These are phyloP conservation scores for Camellia granthamiana DNA, from an alignment of 148 eudicot species.

Conservation along the genomic window DNA sequence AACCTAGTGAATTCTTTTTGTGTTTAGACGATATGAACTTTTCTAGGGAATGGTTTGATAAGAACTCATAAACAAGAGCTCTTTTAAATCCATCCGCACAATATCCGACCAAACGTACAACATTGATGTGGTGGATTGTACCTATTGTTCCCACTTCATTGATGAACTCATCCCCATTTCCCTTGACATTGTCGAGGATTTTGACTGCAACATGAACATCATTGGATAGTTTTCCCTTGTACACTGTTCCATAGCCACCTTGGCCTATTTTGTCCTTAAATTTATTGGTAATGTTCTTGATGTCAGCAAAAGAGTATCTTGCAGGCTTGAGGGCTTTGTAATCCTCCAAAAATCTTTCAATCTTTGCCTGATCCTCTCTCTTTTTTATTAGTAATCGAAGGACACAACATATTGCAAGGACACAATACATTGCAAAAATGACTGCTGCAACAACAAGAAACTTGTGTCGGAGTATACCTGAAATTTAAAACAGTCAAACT, in stretches of 20 bases:
- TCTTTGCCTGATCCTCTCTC: conserved; percentile 3
- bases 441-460: background rate
- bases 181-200: conserved; percentile 19
- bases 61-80: conserved; percentile 26
- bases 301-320: conserved; percentile 21
- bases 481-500: background rate
- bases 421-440: background rate
- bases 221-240: conserved; percentile 25
- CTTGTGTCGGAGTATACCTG: background rate
- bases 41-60: conserved; percentile 22
- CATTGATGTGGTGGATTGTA: conserved; percentile 17
- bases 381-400: background rate
- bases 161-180: conserved; percentile 26
- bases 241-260: conserved; percentile 31
- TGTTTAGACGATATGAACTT: conserved; percentile 12
- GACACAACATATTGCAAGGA: background rate
- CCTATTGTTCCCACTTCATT: conserved; percentile 21
- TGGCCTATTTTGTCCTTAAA: conserved; percentile 16
- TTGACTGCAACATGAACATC: conserved; percentile 29
- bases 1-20: conserved; percentile 10
- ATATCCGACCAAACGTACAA: conserved; percentile 26
- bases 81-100: conserved; percentile 30
- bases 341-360: conserved; percentile 22
- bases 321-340: conserved; percentile 20
- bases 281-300: conserved; percentile 14